Evolutionary conservation across 2,329 filamentous ascomycete species (phyloP), one percentile per base, ranked within the genome.

Genomic region (Chrysosporium keratinophilum): DNA sequence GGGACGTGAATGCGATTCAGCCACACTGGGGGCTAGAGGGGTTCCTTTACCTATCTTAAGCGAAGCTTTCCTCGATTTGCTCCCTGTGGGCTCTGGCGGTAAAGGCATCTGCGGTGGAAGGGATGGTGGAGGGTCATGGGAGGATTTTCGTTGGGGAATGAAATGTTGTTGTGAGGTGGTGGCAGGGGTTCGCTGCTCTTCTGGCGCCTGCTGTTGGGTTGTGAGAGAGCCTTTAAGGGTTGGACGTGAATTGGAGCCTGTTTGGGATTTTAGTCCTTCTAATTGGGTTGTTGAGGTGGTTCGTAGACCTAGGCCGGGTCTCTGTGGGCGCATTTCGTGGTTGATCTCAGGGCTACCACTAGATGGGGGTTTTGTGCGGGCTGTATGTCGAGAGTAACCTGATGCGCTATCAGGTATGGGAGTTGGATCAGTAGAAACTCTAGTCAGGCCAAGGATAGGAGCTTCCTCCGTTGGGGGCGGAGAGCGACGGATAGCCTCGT

Each of bases 1-100:
- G 28, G 81, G 75, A n/a, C 87, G 81, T 2, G 85, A 80, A 56
- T 79, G 77, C 31, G 79, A 79, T 9, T 78, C 75, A 59, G 86
- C 78, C 31, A 90, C 84, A 59, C 82, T 82, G 17, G 84, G 72
- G 1, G 80, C 48, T 79, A 75, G 47, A 69, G 61, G 56, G 56
- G 69, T 61, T 70, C 73, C 69, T 60, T 71, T 62, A 54, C 43
- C 60, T 44, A 67, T 35, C 54, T 50, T 63, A 60, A 52, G 62
- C 64, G 52, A 61, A 31, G 71, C 59, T 52, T 69, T 64, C 60
- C 69, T 69, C 34, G 66, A 64, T 47, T 63, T 61, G 59, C 62
- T 64, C 31, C 42, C 46, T 28, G 58, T 54, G 17, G 61, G 63
- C 23, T 65, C 64, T 37, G 58, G 54, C 47, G 59, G 58, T 31